Evolutionary conservation across 208 protist genomes (phyloP).

Genomic region (Lotmaria passim): DNA sequence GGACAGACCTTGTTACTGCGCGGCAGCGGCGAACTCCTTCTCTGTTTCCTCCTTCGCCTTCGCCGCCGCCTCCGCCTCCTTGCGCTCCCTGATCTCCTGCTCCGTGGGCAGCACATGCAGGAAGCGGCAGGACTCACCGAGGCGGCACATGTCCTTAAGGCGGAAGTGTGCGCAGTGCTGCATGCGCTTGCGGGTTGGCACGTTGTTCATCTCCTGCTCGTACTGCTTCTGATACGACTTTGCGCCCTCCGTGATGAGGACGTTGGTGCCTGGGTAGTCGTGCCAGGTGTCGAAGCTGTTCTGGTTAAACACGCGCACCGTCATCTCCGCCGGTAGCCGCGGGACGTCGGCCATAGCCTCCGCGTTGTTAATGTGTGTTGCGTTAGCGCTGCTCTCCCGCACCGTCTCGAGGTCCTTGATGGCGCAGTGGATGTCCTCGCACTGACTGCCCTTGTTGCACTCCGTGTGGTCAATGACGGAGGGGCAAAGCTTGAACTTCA

Average conservation of each 20-base stretch:
- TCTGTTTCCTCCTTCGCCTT: slow-evolving; percentile 13
- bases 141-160: slow-evolving; percentile 81
- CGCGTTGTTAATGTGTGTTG: slow-evolving; percentile 70
- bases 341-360: slow-evolving; percentile 51
- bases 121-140: slow-evolving; percentile 78
- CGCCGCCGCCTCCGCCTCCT: slow-evolving; percentile 30
- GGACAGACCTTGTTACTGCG: neutral
- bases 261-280: slow-evolving; percentile 69
- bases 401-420: slow-evolving; percentile 48
- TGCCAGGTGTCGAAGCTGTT: slow-evolving; percentile 74
- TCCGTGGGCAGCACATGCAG: slow-evolving; percentile 74
- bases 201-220: slow-evolving; percentile 51
- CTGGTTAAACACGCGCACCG: slow-evolving; percentile 82
- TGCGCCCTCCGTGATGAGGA: slow-evolving; percentile 78
- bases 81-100: slow-evolving; percentile 38
- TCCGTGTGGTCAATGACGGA: slow-evolving; percentile 18
- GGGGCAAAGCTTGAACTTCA: slow-evolving; percentile 77
- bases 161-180: slow-evolving; percentile 91
- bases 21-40: neutral
- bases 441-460: slow-evolving; percentile 35
- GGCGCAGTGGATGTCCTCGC: slow-evolving; percentile 65
- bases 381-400: slow-evolving; percentile 41
- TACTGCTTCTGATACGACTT: slow-evolving; percentile 64
- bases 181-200: slow-evolving; percentile 78
- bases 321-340: slow-evolving; percentile 65